These are phyloP conservation scores for Albatrellus ellisii DNA, from an alignment of 768 basidiomycete species.

Conservation along the genomic window DNA sequence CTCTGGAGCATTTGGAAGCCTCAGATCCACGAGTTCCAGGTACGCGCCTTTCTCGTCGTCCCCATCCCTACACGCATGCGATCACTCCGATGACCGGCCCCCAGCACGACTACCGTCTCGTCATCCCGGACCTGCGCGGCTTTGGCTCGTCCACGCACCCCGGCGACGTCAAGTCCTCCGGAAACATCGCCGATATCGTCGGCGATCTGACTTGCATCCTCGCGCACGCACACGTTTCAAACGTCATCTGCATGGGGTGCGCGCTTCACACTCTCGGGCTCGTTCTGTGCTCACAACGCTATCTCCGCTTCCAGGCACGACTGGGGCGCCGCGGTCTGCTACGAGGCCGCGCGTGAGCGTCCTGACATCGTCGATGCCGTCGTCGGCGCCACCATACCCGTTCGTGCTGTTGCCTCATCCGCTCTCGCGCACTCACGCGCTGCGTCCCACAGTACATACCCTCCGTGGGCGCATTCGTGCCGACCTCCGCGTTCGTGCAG, in stretches of 20 bases:
- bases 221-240: slow-evolving; percentile 30
- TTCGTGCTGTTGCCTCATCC: slow-evolving; percentile 19
- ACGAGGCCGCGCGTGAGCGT: slow-evolving; percentile 52
- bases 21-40: slow-evolving; percentile 58
- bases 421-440: neutral
- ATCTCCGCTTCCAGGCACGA: no score
- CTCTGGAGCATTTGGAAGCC: slow-evolving; percentile 66
- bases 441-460: slow-evolving; percentile 47
- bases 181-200: slow-evolving; percentile 45
- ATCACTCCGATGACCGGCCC: neutral
- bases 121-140: slow-evolving; percentile 54
- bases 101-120: slow-evolving; percentile 46
- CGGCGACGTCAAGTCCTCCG: slow-evolving; percentile 44
- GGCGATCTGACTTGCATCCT: slow-evolving; percentile 54
- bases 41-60: slow-evolving; percentile 11
- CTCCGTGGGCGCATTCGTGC: slow-evolving; percentile 31
- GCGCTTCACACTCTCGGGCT: slow-evolving; percentile 5
- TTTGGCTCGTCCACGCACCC: slow-evolving; percentile 60
- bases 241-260: slow-evolving; percentile 53
- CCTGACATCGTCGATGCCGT: slow-evolving; percentile 53
- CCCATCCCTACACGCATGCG: neutral
- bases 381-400: slow-evolving; percentile 47
- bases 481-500: slow-evolving; percentile 27
- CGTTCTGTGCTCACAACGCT: neutral
- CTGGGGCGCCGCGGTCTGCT: slow-evolving; percentile 60